phyloP scores from a whole-genome alignment of 208 protist species.

The Leishmania turanica region DNA sequence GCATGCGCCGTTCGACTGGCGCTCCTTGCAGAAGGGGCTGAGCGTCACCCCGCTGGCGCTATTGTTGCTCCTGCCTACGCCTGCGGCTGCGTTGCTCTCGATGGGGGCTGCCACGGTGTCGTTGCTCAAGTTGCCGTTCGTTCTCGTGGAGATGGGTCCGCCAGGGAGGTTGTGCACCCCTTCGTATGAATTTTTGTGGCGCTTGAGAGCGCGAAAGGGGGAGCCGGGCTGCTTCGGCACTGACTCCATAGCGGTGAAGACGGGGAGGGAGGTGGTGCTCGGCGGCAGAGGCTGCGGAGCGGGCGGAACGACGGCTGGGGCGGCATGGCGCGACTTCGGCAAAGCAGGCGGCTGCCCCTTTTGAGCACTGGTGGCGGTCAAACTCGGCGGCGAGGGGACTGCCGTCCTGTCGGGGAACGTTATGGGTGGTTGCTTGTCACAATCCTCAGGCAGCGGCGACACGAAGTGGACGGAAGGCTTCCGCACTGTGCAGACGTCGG shows the following conservation, averaged over 20 bases:
- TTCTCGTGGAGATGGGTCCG: not conserved
- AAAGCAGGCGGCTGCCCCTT: not conserved
- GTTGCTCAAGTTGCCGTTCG: not conserved
- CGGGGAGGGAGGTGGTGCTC: not conserved
- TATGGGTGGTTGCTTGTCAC: not conserved
- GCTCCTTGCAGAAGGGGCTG: not conserved
- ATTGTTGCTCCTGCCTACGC: not conserved
- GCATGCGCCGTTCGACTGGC: not conserved
- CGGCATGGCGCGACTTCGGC: not conserved
- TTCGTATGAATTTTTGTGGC: not conserved
- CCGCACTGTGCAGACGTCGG: not conserved
- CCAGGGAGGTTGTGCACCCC: not conserved
- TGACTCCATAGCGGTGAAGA: slow-evolving; percentile 29
- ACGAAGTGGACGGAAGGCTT: not conserved
- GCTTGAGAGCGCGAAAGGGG: slow-evolving; percentile 11
- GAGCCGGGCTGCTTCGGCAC: slow-evolving; percentile 7
- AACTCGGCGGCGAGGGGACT: not conserved
- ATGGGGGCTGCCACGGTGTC: not conserved
- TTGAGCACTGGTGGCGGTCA: not conserved
- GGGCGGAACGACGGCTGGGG: not conserved
- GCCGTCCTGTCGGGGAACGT: not conserved
- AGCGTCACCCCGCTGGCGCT: not conserved
- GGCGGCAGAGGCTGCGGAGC: slow-evolving; percentile 3
- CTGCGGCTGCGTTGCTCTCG: not conserved
- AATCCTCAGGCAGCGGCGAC: not conserved